These are phyloP conservation scores for Neofusicoccum laricinum DNA, from an alignment of 2,329 filamentous ascomycete species.

Conservation along the genomic window DNA sequence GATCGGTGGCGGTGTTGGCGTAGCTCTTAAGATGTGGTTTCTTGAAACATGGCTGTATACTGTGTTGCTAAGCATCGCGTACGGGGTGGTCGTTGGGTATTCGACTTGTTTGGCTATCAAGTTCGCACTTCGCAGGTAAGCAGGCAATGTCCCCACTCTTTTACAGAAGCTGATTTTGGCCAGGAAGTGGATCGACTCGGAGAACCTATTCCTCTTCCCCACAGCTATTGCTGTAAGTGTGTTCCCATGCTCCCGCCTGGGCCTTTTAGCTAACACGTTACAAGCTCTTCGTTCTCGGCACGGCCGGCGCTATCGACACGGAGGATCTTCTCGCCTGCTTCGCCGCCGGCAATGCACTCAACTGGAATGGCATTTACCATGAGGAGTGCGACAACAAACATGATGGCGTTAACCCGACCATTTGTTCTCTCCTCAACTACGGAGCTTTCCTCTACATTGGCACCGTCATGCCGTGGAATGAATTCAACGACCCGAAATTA, in stretches of 20 bases:
- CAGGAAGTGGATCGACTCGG: not conserved
- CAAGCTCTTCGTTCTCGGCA: constrained; percentile 58
- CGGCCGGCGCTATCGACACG: constrained; percentile 56
- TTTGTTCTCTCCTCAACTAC: constrained; percentile 60
- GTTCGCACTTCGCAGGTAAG: constrained; percentile 37
- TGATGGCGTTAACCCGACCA: constrained; percentile 59
- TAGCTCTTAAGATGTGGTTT: constrained; percentile 56
- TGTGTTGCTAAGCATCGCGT: constrained; percentile 52
- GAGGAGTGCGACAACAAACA: constrained; percentile 55
- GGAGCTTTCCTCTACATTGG: constrained; percentile 61
- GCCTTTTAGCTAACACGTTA: not conserved
- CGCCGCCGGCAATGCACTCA: constrained; percentile 57
- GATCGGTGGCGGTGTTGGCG: constrained; percentile 40
- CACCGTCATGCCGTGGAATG: constrained; percentile 53
- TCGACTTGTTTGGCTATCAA: constrained; percentile 48
- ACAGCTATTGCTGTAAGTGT: not conserved
- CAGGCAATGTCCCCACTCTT: too few relatives aligned
- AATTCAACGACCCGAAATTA: constrained; percentile 52
- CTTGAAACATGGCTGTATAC: constrained; percentile 61
- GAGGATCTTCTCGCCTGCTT: constrained; percentile 62
- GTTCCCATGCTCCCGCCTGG: too few relatives aligned
- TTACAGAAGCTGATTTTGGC: not conserved
- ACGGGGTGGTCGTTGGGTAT: constrained; percentile 53
- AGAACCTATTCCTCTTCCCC: not conserved
- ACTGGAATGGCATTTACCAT: constrained; percentile 62